Conservation (phyloP, 768 basidiomycete species). For the Phylloporus rhodoxanthus region DNA sequence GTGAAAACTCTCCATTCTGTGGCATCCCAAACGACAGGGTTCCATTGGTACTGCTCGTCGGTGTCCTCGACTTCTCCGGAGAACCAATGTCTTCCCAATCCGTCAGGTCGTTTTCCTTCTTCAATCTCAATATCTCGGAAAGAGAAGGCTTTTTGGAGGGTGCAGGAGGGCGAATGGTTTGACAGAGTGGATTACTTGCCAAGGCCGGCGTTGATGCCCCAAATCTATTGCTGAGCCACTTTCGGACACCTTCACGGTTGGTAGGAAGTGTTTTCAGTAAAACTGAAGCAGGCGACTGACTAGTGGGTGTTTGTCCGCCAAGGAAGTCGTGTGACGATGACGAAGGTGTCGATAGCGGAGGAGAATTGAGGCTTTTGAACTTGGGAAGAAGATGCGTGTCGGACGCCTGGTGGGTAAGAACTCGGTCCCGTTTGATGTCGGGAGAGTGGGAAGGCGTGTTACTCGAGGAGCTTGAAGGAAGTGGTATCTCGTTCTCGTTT, state of each 20-base stretch:
- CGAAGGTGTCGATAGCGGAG: constrained; percentile 39
- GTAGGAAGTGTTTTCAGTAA: constrained; percentile 52
- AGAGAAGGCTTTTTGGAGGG: constrained; percentile 59
- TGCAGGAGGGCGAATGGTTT: constrained; percentile 32
- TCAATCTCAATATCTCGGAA: constrained; percentile 54
- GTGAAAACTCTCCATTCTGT: constrained; percentile 26
- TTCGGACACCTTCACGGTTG: constrained; percentile 72
- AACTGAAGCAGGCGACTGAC: constrained; percentile 33
- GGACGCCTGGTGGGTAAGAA: constrained; percentile 62
- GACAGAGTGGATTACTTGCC: constrained; percentile 31
- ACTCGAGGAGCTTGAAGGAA: constrained; percentile 44
- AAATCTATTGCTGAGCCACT: constrained; percentile 66
- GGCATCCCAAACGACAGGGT: constrained; percentile 25
- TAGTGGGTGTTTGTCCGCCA: constrained; percentile 24
- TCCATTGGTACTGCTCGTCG: constrained; percentile 42
- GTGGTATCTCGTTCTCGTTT: constrained; percentile 39
- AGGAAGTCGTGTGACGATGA: constrained; percentile 51
- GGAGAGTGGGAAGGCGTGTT: constrained; percentile 47
- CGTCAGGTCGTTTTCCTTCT: constrained; percentile 51
- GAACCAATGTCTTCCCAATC: constrained; percentile 64
- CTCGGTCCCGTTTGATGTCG: constrained; percentile 51
- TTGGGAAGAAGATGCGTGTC: constrained; percentile 60
- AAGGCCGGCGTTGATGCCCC: constrained; percentile 39
- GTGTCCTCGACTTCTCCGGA: constrained; percentile 41
- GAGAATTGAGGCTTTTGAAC: constrained; percentile 39